These are phyloP conservation scores for Taiwanofungus camphoratus DNA, from an alignment of 1,284 basidiomycete genomes.

Conservation along the genomic window DNA sequence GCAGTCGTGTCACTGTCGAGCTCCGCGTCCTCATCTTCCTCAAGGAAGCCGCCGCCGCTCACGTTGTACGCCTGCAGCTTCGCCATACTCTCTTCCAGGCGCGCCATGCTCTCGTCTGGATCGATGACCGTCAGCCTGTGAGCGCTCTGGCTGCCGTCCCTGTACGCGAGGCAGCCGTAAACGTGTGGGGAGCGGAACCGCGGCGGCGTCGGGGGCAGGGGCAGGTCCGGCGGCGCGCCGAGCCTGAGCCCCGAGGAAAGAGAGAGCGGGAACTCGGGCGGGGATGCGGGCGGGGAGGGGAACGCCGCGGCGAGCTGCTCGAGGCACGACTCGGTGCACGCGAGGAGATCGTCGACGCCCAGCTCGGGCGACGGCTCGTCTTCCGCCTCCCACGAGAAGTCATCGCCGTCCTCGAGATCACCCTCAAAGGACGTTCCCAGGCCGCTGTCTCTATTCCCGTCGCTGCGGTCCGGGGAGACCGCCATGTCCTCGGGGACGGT, in stretches of 20 bases:
- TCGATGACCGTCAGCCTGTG: slow-evolving; percentile 16
- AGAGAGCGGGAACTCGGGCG: slow-evolving; percentile 9
- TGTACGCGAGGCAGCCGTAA: not conserved
- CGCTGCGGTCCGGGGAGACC: not conserved
- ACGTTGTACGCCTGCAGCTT: slow-evolving; percentile 14
- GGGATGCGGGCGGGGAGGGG: slow-evolving; percentile 4
- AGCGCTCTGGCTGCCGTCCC: slow-evolving; percentile 2
- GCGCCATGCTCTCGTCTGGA: slow-evolving; percentile 17
- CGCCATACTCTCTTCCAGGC: slow-evolving; percentile 15
- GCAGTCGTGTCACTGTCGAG: not conserved
- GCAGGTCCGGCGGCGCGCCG: slow-evolving; percentile 8
- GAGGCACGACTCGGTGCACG: not conserved
- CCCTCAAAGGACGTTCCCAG: not conserved
- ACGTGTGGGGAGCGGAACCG: slow-evolving; percentile 6
- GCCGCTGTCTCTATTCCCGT: not conserved
- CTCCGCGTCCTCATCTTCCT: slow-evolving; percentile 1
- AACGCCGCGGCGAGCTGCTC: slow-evolving; percentile 7
- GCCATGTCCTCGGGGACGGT: not conserved
- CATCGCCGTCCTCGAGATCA: slow-evolving; percentile 1
- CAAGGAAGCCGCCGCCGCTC: slow-evolving; percentile 3
- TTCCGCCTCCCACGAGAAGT: slow-evolving; percentile 7
- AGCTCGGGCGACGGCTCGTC: not conserved
- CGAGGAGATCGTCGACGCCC: not conserved
- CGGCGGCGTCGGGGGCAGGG: slow-evolving; percentile 12
- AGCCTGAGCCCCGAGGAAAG: slow-evolving; percentile 1